These are phyloP conservation scores for Colletotrichum caudatum DNA, from an alignment of 2,329 filamentous ascomycete genomes.

Conservation along the genomic window DNA sequence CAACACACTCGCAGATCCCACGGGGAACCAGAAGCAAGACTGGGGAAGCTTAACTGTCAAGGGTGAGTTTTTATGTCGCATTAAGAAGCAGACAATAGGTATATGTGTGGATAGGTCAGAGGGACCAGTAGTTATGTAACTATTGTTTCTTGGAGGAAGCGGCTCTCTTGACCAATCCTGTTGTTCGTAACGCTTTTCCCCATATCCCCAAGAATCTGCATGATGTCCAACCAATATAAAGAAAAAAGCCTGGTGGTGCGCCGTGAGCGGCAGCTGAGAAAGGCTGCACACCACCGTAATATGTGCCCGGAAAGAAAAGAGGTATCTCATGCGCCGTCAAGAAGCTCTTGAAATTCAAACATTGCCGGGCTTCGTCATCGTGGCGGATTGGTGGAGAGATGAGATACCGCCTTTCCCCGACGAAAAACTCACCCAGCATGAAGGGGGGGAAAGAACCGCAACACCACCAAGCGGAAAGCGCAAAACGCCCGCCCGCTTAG, in stretches of 20 bases:
- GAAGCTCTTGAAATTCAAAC: constrained; percentile 22
- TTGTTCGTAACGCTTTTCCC: constrained; percentile 23
- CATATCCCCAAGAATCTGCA: constrained; percentile 36
- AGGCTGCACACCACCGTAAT: constrained; percentile 26
- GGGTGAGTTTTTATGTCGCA: constrained; percentile 39
- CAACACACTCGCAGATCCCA: constrained; percentile 4
- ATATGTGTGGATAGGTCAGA: constrained; percentile 28
- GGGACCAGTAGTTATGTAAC: constrained; percentile 17
- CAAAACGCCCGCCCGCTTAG: background rate
- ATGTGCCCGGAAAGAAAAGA: constrained; percentile 19
- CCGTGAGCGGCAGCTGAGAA: background rate
- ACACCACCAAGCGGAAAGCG: background rate
- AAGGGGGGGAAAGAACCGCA: background rate
- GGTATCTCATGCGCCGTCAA: constrained; percentile 39
- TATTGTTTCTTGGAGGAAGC: constrained; percentile 4
- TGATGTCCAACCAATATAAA: constrained; percentile 27
- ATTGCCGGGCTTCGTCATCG: constrained; percentile 34
- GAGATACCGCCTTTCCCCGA: constrained; percentile 22
- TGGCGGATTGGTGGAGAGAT: constrained; percentile 1
- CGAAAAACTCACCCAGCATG: constrained; percentile 22
- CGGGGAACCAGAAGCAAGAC: background rate
- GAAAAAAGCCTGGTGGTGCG: constrained; percentile 19
- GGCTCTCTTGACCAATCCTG: constrained; percentile 13
- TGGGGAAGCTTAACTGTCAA: background rate
- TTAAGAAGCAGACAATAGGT: constrained; percentile 40